Evolutionary conservation across 257 asterid species (phyloP).

Genomic region (Solanum rostratum): DNA sequence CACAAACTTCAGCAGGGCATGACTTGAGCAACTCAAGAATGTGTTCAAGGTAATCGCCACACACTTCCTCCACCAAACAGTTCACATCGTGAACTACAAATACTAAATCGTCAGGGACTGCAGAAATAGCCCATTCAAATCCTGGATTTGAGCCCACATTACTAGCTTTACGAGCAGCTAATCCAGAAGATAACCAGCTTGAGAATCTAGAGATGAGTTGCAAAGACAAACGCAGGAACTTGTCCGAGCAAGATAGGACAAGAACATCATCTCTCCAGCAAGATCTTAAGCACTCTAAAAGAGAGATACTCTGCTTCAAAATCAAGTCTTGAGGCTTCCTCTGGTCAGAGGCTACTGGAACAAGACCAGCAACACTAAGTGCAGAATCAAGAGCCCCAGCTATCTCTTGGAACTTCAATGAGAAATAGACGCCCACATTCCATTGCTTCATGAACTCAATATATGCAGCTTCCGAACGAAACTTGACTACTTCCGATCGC

Average conservation of each 20-base stretch:
- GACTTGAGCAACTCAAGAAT: slow-evolving; percentile 63
- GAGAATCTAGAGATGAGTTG: slow-evolving; percentile 93
- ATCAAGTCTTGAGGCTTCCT: slow-evolving; percentile 37
- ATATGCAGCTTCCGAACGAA: slow-evolving; percentile 72
- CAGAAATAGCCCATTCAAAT: slow-evolving; percentile 82
- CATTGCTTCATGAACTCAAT: slow-evolving; percentile 86
- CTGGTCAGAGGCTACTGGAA: slow-evolving; percentile 26
- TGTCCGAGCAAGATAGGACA: slow-evolving; percentile 83
- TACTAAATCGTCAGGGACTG: slow-evolving; percentile 72
- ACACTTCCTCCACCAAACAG: slow-evolving; percentile 53
- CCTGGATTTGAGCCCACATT: slow-evolving; percentile 42
- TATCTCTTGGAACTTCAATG: slow-evolving; percentile 97
- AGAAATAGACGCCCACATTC: slow-evolving; percentile 89
- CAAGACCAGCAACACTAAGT: slow-evolving; percentile 49
- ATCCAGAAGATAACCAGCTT: slow-evolving; percentile 77
- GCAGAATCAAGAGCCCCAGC: slow-evolving; percentile 96
- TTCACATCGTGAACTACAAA: slow-evolving; percentile 73
- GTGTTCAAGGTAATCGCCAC: slow-evolving; percentile 52
- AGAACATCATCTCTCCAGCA: slow-evolving; percentile 94
- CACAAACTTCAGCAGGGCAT: slow-evolving; percentile 69
- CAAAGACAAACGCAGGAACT: slow-evolving; percentile 83
- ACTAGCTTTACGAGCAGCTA: slow-evolving; percentile 65
- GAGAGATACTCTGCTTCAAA: slow-evolving; percentile 69
- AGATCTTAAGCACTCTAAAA: slow-evolving; percentile 77
- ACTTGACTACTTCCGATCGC: slow-evolving; percentile 54